Evolutionary conservation across 2,329 filamentous ascomycete genomes (phyloP), one percentile per base, ranked within the genome.

Genomic region (Sphaerulina musiva): DNA sequence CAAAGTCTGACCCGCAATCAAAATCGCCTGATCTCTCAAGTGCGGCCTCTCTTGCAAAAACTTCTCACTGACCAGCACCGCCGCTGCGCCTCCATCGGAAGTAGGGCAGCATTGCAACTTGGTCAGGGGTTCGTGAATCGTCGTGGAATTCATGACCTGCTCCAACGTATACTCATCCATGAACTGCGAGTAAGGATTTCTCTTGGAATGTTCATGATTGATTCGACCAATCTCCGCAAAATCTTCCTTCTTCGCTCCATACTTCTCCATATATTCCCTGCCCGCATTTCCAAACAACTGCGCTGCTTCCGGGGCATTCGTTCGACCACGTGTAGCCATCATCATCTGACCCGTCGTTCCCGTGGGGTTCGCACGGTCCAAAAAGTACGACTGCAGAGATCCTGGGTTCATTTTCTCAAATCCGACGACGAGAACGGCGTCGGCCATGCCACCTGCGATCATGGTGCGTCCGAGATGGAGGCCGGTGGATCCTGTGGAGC

Each of bases 31-130:
- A 52, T 80, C 77, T 66, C 83, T 84, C 57, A 96, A 82, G 64
- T 95, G 84, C 0, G 91, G 91, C 23, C 88, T 82, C 10, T 84
- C 83, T 66, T 91, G 86, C 54, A 97, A 82, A 79, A 96, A 97
- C 46, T 80, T 80, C 72, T 95, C 85, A 0, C 90, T 95, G 50
- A 95, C 90, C 53, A 97, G 77, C 40, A 97, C 85, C 8, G 88
- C 89, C 0, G 92, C 90, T 0, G 90, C 92, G 43, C 85, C 88
- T 46, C 92, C 92, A 72, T 97, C 92, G 1, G 89, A 95, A 0
- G 92, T 97, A 1, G 92, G 92, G 74, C 92, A 95, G 80, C 92
- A 96, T 76, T 97, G 92, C n/a, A 97, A 84, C 74, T 95, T 97
- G 56, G 92, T 97, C 54, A 97, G 80, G 12, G 92, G 92, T 59